Conservation (phyloP, 306 rosid species). For the Glycyrrhiza uralensis region DNA sequence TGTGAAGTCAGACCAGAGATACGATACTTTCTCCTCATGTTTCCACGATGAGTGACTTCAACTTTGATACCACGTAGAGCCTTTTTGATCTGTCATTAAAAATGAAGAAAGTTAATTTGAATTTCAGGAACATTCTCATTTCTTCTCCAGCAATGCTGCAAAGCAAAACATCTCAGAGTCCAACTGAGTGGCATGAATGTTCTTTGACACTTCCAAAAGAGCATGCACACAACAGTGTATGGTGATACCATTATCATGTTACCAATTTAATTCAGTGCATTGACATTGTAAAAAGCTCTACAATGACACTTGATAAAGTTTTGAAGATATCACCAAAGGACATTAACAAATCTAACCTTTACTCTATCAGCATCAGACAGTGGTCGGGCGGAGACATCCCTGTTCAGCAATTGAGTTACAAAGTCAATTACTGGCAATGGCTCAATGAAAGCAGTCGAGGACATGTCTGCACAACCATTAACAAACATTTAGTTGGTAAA, state of each 20-base stretch:
- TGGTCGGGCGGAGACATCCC: conserved; percentile 75
- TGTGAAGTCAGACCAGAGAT: conserved; percentile 90
- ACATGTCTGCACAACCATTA: conserved; percentile 69
- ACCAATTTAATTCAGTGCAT: neutral
- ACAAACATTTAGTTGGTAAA: neutral
- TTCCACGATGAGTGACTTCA: conserved; percentile 95
- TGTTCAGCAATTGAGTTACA: conserved; percentile 70
- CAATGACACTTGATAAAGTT: neutral
- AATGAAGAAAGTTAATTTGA: neutral
- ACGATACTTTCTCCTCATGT: conserved; percentile 91
- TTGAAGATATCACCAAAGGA: neutral
- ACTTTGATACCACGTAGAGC: conserved; percentile 95
- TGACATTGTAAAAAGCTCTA: neutral
- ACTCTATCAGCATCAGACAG: conserved; percentile 89
- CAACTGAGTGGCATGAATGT: neutral
- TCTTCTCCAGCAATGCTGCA: neutral
- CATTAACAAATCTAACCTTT: conserved; percentile 53
- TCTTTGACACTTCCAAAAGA: neutral
- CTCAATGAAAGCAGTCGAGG: conserved; percentile 94
- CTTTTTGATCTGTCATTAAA: conserved; percentile 68
- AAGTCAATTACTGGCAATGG: conserved; percentile 93
- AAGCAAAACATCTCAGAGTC: neutral
- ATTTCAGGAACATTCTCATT: neutral
- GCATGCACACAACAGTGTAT: neutral
- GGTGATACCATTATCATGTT: neutral